Evolutionary conservation across 345 rosid species (phyloP), one percentile per base, ranked within the genome.

Genomic region (Garcia nutans): DNA sequence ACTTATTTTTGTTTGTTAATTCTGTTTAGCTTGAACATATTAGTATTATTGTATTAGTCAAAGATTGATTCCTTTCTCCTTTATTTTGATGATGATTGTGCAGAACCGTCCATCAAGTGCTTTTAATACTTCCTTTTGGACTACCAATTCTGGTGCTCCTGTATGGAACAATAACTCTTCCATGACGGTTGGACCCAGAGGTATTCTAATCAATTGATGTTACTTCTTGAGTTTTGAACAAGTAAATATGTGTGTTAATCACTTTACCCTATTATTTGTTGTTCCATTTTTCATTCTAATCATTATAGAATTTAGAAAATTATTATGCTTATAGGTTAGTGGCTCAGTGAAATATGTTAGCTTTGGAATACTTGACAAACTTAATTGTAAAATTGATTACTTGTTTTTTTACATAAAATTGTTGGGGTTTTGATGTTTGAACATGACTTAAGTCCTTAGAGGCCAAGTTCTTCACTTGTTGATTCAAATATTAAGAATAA

Each of bases 131-230:
- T 54, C 68, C n/a, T 76, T 69, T 68, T 68, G 60, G 22, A 76
- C 79, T 2, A 61, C 79, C 20, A 76, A 69, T 41, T 47, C 79
- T 49, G 79, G 79, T 28, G 74, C 42, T 58, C 79, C 79, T 28
- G 79, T 76, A 7, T 76, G 73, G 68, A 76, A 76, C 79, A 76
- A 76, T 37, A 69, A 69, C 56, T 26, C 42, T 19, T 58, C 97
- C 47, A 64, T 92, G 79, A 93, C 98, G 31, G 86, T 93, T 72
- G 98, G 98, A 71, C 74, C 86, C 47, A 82, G 98, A 88, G 98
- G 98, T 90, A 84, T 10, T 24, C 17, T 13, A 42, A 45, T 42
- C 60, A 20, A 55, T 54, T 5, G 47, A 22, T 60, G 33, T 12
- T 12, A 37, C 19, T 65, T 24, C 41, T 24, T 42, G 26, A 23